phyloP scores from a whole-genome alignment of 768 basidiomycete species.

The Pholiota microspora region DNA sequence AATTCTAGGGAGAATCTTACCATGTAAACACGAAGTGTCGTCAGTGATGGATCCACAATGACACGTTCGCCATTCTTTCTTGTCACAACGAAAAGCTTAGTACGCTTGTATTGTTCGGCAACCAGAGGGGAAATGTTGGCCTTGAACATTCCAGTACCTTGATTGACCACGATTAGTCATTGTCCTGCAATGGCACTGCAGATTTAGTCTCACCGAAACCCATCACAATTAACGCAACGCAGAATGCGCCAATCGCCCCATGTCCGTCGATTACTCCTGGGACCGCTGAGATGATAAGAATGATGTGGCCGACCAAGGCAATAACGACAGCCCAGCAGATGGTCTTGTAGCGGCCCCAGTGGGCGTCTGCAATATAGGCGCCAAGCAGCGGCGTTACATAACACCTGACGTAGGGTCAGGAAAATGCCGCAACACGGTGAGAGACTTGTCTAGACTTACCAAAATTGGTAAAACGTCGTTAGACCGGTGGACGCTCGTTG shows the following conservation, averaged over 20 bases:
- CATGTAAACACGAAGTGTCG: constrained; percentile 73
- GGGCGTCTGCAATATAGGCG: constrained; percentile 71
- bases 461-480: constrained; percentile 70
- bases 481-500: constrained; percentile 74
- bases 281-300: constrained; percentile 64
- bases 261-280: constrained; percentile 61
- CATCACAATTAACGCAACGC: constrained; percentile 61
- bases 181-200: too few relatives aligned
- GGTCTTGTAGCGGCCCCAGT: constrained; percentile 75
- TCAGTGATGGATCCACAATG: constrained; percentile 70
- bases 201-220: constrained; percentile 34
- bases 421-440: neutral
- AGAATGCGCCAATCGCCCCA: constrained; percentile 50
- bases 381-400: constrained; percentile 67
- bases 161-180: neutral
- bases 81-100: constrained; percentile 48
- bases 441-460: constrained; percentile 34
- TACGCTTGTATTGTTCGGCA: constrained; percentile 70
- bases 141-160: constrained; percentile 72
- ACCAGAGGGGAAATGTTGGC: constrained; percentile 75
- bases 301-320: constrained; percentile 63
- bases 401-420: constrained; percentile 40
- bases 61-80: constrained; percentile 63
- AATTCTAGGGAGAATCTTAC: constrained; percentile 27
- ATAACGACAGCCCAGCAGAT: constrained; percentile 61